Base-by-base conservation (phyloP, 495 filamentous ascomycete species). In the Hypoxylon intermedium region DNA sequence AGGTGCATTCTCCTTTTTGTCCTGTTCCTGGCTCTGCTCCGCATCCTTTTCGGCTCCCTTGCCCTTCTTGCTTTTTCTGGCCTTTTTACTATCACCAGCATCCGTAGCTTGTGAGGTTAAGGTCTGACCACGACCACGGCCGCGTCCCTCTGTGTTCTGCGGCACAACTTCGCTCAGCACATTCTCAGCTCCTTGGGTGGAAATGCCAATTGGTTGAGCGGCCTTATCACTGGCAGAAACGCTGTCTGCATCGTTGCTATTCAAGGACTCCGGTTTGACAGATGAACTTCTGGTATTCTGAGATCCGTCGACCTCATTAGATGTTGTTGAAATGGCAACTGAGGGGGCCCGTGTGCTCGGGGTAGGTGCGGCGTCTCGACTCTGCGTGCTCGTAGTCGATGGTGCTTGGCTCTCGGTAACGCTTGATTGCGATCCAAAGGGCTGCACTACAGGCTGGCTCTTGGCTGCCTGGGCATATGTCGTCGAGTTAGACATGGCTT, bases 381-480 rank as follows among this genome's bases (percentile, higher is more conserved):
- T 78, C 44, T 85, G 74, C 24, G 85, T 87, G 31, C 86, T 84
- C 19, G 80, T 81, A n/a, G 85, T 85, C 12, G 83, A 83, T 11
- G 83, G 82, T 34, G 84, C 87, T 63, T 87, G 82, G 58, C 84
- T 89, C 30, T 89, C 85, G 13, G 86, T 87, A 20, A 87, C 82
- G n/a, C 85, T 83, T 6, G 79, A 75, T 33, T 91, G 89, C 48
- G 77, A 58, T 34, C 69, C 51, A 33, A 68, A 58, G 50, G 79
- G 40, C 23, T 63, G 63, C 9, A 49, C 37, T 16, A 64, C 28
- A 37, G 61, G 59, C 54, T 84, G 80, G 64, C 91, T 89, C 74
- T 91, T 92, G 21, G 93, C 94, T 69, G 93, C 93, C 80, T 96
- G 92, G 53, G 93, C 93, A 76, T 98, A 98, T 50, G 81, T 71